Base-by-base conservation (phyloP, 208 protist genomes). In the Acanthamoeba rhysodes region DNA sequence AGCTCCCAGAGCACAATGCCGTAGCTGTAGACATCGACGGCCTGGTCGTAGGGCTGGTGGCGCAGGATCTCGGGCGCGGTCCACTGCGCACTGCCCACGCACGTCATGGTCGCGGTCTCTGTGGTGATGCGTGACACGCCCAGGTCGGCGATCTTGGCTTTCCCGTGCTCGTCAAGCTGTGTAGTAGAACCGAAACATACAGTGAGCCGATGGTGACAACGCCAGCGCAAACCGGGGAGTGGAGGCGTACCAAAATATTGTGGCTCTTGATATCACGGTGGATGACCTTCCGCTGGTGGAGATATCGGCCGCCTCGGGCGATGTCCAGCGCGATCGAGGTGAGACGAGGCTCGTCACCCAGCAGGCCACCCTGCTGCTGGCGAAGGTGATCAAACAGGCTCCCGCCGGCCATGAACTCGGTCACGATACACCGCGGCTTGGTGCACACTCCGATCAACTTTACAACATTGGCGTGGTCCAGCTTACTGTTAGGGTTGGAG, bases 401-500 rank as follows among this genome's bases (percentile, higher is more conserved):
- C 8, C 70, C 70, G 70, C 70, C 70, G 32, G 8, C 16, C 70
- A 78, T 78, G 34, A 78, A 78, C 70, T 78, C 80, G 53, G 53
- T 88, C 53, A 62, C 80, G 27, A 88, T 55, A 27, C 53, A 88
- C 16, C 50, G 80, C 80, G 80, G 80, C 48, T 88, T 88, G 45
- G 41, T 88, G 80, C 80, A 88, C n/a, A 88, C 80, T 16, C 80
- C 80, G 22, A 88, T 16, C 80, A 88, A 7, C 80, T 64, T 32
- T n/a, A 88, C 80, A n/a, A 88, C 80, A 27, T 88, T 88, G 27
- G 80, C 12, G 27, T 88, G 80, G 53, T 88, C n/a, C 41, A 88
- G n/a, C 24, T 88, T 53, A 24, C 80, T 59, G 45, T 50, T 50
- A 50, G 4, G 4, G 45, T 50, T 50, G 45, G 45, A 50, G 41